These are phyloP conservation scores for Vitis hybrid DNA, from an alignment of 177 flowering plant genomes.

Conservation along the genomic window DNA sequence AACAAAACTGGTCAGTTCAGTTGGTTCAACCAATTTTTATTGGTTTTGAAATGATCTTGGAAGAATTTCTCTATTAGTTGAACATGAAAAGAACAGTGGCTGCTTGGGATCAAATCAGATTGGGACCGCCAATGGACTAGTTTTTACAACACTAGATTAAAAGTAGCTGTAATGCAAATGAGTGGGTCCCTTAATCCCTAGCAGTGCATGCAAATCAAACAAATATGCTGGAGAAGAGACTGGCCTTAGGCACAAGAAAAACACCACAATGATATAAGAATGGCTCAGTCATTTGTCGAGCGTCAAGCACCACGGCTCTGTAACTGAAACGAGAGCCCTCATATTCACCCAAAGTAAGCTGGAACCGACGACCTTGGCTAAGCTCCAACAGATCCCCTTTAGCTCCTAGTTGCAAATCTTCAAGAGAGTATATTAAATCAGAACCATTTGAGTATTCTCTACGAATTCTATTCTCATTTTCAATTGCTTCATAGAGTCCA, in stretches of 20 bases:
- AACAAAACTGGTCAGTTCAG: too few relatives aligned
- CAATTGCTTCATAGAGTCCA: slow-evolving; percentile 68
- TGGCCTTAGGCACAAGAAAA: slow-evolving; percentile 84
- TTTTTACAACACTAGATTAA: too few relatives aligned
- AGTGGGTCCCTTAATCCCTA: too few relatives aligned
- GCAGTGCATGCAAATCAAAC: slow-evolving; percentile 4
- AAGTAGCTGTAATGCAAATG: too few relatives aligned
- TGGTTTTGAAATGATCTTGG: too few relatives aligned
- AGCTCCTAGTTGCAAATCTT: slow-evolving; percentile 79
- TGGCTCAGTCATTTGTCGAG: slow-evolving; percentile 43
- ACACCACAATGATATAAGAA: slow-evolving; percentile 71
- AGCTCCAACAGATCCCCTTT: slow-evolving; percentile 59
- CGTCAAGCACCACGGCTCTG: slow-evolving; percentile 82
- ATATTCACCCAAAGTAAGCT: slow-evolving; percentile 58
- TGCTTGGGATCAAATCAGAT: too few relatives aligned
- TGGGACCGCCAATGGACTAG: too few relatives aligned
- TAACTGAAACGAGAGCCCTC: slow-evolving; percentile 55
- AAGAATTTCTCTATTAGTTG: too few relatives aligned
- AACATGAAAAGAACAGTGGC: too few relatives aligned
- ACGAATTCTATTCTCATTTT: slow-evolving; percentile 71
- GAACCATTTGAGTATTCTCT: slow-evolving; percentile 46
- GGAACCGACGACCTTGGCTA: slow-evolving; percentile 60
- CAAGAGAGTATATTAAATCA: slow-evolving; percentile 64
- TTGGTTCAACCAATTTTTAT: too few relatives aligned
- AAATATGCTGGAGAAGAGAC: slow-evolving; percentile 3